Evolutionary conservation across 192 early-diverging fungal genomes (phyloP).

Genomic region (Coemansia sp.): DNA sequence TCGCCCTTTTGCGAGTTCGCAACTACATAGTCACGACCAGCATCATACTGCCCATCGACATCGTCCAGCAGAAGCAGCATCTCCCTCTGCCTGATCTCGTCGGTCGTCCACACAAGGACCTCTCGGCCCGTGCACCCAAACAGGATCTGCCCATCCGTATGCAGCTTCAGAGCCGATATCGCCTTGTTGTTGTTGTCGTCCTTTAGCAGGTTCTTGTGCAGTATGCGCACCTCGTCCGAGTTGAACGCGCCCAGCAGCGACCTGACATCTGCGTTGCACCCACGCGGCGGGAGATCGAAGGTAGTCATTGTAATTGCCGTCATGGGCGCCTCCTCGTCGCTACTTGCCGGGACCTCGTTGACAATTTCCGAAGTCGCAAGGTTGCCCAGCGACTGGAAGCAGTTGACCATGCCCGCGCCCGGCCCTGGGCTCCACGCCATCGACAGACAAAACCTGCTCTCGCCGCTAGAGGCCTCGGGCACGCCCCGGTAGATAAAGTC

Average conservation of each 20-base stretch:
- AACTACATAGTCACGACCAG: conserved; percentile 34
- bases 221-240: conserved; percentile 1
- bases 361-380: not conserved
- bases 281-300: conserved; percentile 19
- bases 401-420: not conserved
- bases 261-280: not conserved
- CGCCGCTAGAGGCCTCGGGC: not conserved
- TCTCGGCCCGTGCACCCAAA: conserved; percentile 22
- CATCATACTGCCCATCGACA: conserved; percentile 34
- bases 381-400: conserved; percentile 31
- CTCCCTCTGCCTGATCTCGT: conserved; percentile 17
- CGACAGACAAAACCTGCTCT: conserved; percentile 16
- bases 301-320: conserved; percentile 17
- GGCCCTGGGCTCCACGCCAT: conserved; percentile 23
- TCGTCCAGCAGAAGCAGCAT: conserved; percentile 26
- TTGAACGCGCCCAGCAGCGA: conserved; percentile 16
- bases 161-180: conserved; percentile 19
- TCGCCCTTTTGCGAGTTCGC: conserved; percentile 25
- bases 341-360: not conserved
- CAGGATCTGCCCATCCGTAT: conserved; percentile 28
- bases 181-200: conserved; percentile 15
- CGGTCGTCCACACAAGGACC: conserved; percentile 21
- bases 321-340: not conserved
- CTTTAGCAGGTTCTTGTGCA: conserved; percentile 2
- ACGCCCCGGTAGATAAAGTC: conserved; percentile 21